Percentiles rank a stretch among this genome's conserved stretches.
Evolutionary conservation across 768 basidiomycete species (phyloP).

Genomic region (Suillus clintonianus): DNA sequence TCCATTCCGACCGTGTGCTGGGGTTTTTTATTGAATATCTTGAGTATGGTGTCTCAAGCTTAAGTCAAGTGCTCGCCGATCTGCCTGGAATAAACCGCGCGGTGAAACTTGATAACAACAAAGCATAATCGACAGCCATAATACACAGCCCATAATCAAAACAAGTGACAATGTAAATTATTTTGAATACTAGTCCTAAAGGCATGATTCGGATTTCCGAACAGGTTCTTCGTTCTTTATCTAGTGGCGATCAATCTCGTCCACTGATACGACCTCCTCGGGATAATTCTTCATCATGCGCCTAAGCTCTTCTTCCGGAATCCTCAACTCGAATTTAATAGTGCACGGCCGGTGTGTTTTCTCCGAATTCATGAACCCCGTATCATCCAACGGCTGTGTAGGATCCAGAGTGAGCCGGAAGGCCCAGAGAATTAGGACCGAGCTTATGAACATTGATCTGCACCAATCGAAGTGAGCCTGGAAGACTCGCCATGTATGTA

Average conservation of each 20-base stretch:
- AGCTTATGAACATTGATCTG: conserved; percentile 59
- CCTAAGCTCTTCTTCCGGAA: background rate
- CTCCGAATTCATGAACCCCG: conserved; percentile 48
- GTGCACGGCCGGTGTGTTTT: conserved; percentile 50
- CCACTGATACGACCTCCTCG: background rate
- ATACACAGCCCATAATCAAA: background rate
- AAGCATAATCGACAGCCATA: background rate
- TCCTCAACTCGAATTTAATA: conserved; percentile 50
- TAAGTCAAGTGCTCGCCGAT: background rate
- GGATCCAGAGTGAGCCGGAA: conserved; percentile 17
- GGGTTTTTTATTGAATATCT: too few species aligned
- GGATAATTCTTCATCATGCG: background rate
- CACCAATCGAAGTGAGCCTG: conserved; percentile 11
- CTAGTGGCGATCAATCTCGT: background rate
- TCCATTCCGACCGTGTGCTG: too few species aligned
- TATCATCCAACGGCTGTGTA: conserved; percentile 54
- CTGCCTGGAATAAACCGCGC: background rate
- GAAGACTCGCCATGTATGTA: background rate
- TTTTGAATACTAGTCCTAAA: background rate
- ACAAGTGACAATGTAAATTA: background rate
- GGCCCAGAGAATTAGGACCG: conserved; percentile 32
- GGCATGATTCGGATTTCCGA: background rate
- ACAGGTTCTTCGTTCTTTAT: background rate
- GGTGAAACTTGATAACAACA: background rate
- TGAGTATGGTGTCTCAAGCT: background rate